Base-by-base conservation (phyloP, 2,329 filamentous ascomycete species). In the Coniochaeta pulveracea region DNA sequence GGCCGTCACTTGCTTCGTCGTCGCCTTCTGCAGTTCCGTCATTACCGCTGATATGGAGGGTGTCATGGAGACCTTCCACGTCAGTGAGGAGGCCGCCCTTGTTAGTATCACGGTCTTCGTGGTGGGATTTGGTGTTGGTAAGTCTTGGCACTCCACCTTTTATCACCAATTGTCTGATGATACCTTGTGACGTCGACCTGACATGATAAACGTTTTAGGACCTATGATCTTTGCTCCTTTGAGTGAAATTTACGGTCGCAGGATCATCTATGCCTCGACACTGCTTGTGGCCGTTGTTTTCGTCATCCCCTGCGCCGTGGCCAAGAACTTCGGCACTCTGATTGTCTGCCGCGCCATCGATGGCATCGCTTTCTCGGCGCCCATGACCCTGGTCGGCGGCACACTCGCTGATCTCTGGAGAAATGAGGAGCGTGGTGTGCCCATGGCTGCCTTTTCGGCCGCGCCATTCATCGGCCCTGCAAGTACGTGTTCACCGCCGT, bases 361-460 rank as follows among this genome's bases (percentile, higher is more conserved):
- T 40, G 85, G 85, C 28, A 84, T 91, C 36, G 81, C 81, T 5
- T 89, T 89, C 51, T 86, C 80, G 9, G 84, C 84, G 0, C 84
- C 85, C 3, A 89, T 93, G 80, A 89, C 84, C 0, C 66, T 91
- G 2, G 84, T 88, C 7, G 85, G 84, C 26, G 85, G 85, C 7
- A 89, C 82, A 1, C 58, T 93, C 5, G 80, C 84, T 9, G 85
- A 93, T 58, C 55, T 91, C n/a, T 93, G 83, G 83, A 75, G 61
- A 38, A 84, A 78, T 33, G 84, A 91, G 51, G 84, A 93, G 56
- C 71, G 85, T 34, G 85, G 84, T 47, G 79, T 91, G 2, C 82
- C 85, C 12, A 91, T 93, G 84, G 84, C 84, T 3, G 80, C 81
- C 11, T 93, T 91, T 54, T 80, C 73, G 10, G 83, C 84, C 3